Evolutionary conservation across 495 filamentous ascomycete species (phyloP).

Genomic region (Penicillium simplicissimum): DNA sequence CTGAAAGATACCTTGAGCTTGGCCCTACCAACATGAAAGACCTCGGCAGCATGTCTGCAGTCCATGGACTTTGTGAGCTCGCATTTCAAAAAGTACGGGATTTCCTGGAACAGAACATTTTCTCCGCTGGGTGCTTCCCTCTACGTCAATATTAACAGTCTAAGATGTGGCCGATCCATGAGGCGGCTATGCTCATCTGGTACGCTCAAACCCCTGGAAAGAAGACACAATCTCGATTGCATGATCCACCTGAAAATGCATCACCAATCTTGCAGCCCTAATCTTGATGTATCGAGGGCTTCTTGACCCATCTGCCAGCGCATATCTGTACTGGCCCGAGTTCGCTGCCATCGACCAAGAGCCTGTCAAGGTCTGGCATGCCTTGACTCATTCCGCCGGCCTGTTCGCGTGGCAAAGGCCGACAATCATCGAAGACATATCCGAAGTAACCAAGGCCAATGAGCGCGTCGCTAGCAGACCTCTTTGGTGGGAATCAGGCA

Average conservation of each 20-base stretch:
- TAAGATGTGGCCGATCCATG: constrained; percentile 34
- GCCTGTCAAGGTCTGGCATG: constrained; percentile 26
- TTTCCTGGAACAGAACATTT: constrained; percentile 21
- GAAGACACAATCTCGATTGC: constrained; percentile 30
- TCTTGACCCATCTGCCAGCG: constrained; percentile 25
- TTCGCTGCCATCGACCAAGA: constrained; percentile 30
- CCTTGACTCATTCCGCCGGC: constrained; percentile 28
- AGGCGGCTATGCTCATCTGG: constrained; percentile 27
- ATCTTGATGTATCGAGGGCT: constrained; percentile 29
- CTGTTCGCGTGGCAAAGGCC: too few relatives aligned
- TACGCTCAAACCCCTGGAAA: constrained; percentile 23
- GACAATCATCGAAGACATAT: constrained; percentile 30
- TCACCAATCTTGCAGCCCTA: constrained; percentile 29
- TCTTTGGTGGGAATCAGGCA: constrained; percentile 36
- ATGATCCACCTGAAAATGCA: constrained; percentile 31
- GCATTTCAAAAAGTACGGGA: constrained; percentile 23
- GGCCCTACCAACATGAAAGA: neutral
- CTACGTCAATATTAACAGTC: constrained; percentile 32
- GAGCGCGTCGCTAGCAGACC: constrained; percentile 28
- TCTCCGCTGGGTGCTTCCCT: constrained; percentile 29
- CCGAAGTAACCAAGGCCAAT: constrained; percentile 18
- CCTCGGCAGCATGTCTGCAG: constrained; percentile 22
- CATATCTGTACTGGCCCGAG: constrained; percentile 36
- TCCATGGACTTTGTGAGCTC: constrained; percentile 25
- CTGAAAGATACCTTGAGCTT: too few relatives aligned